Conservation (phyloP, 352 stramenopile genomes). For the Pythium catenulatum region DNA sequence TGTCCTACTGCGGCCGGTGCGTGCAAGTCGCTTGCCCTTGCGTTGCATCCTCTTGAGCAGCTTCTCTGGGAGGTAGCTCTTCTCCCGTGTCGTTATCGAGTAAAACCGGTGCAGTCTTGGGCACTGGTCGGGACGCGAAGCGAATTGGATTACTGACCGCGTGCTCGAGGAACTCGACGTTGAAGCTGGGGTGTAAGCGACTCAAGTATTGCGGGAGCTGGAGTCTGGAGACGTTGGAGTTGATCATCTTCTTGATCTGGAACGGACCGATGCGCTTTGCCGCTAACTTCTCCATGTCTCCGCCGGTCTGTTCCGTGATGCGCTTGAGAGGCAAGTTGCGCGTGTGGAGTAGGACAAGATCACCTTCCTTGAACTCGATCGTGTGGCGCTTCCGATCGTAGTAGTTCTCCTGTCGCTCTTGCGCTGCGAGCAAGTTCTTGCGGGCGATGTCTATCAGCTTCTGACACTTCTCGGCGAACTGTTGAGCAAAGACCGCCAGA, state of each 20-base stretch:
- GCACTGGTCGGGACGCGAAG: background rate
- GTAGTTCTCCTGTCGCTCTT: constrained; percentile 43
- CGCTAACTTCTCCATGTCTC: constrained; percentile 28
- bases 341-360: constrained; percentile 27
- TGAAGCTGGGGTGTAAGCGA: constrained; percentile 33
- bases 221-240: constrained; percentile 33
- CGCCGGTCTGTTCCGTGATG: background rate
- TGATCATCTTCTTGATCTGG: constrained; percentile 40
- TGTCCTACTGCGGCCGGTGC: no score
- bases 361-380: constrained; percentile 6
- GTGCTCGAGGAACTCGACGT: constrained; percentile 14
- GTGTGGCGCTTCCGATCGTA: constrained; percentile 19
- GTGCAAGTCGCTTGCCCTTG: no score
- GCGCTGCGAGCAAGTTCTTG: background rate
- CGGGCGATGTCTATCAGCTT: constrained; percentile 11
- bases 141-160: background rate
- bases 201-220: constrained; percentile 33
- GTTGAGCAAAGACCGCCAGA: background rate
- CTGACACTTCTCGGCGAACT: constrained; percentile 19
- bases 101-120: background rate
- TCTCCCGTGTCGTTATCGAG: background rate
- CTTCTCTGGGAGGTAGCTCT: no score
- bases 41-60: no score
- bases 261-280: constrained; percentile 42
- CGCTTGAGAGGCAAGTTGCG: constrained; percentile 37